Base-by-base conservation (phyloP, 257 asterid species). In the Solanum tacnaense region DNA sequence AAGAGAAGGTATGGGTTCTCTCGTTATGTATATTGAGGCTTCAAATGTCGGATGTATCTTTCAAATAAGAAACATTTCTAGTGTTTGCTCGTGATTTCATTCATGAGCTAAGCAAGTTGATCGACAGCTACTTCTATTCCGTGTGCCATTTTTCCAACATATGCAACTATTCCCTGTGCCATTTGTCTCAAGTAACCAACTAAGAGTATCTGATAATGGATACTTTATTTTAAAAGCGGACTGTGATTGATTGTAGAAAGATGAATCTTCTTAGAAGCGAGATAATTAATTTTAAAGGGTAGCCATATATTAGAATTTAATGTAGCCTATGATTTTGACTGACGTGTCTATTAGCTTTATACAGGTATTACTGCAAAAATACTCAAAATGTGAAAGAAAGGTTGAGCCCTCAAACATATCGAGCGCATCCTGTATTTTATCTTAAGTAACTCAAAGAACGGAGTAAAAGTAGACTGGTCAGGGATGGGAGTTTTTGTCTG, bases 1-100 rank as follows among this genome's bases (percentile, higher is more conserved):
- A 91, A 46, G 96, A 96, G 86, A 94, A 93, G 95, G 98, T 91
- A 90, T 86, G 91, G 72, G 75, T 35, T 88, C 35, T 29, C 46
- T 70, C 65, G 20, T 36, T 41, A 23, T 81, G 5, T 29, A 15
- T 27, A 49, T 38, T 16, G 85, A 29, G 39, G 41, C 27, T 74
- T 35, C 49, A 74, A 74, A 9, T 2, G 27, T 78, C 16, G 25
- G 29, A 29, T 79, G 29, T 79, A 44, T 79, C 38, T 27, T 81
- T 81, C 60, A 15, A 76, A 27, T 31, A 44, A 27, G 16, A 27
- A 79, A 25, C 35, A 79, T 46, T 46, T 79, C 67, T 44, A 25
- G 67, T 79, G 67, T 46, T 44, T 29, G 5, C 85, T 46, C 8
- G 16, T 81, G 68, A 81, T 16, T 27, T 81, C 67, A 29, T 16